phyloP scores from a whole-genome alignment of 371 early-diverging fungal species.

The Syncephalastrum racemosum region DNA sequence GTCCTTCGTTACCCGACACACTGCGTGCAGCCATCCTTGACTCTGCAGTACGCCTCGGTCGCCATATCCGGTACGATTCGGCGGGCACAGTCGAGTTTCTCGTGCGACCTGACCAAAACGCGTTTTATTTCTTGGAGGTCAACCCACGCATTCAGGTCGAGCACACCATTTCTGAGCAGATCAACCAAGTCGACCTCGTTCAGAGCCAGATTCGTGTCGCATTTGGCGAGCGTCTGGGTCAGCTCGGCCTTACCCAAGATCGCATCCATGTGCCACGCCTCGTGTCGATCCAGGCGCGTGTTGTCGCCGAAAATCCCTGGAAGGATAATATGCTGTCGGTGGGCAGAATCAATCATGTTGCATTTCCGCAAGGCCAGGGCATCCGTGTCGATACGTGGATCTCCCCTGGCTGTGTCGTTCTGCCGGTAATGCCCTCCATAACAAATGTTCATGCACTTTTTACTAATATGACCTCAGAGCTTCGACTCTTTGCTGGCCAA shows the following conservation, averaged over 20 bases:
- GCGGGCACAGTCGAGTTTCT: constrained; percentile 85
- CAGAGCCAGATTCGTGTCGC: constrained; percentile 39
- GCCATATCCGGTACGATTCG: constrained; percentile 33
- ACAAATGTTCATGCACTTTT: not conserved
- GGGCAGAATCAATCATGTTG: constrained; percentile 25
- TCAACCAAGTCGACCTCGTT: constrained; percentile 83
- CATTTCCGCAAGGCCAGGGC: constrained; percentile 35
- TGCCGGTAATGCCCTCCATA: constrained; percentile 25
- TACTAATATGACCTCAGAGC: constrained; percentile 12
- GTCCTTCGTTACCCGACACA: constrained; percentile 20
- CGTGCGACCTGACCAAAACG: constrained; percentile 50
- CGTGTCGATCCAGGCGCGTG: constrained; percentile 44
- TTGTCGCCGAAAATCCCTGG: constrained; percentile 42
- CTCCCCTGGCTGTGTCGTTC: constrained; percentile 26
- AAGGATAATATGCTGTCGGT: constrained; percentile 42
- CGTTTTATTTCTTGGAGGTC: constrained; percentile 92
- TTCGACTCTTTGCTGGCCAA: constrained; percentile 47
- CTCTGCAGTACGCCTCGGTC: constrained; percentile 29
- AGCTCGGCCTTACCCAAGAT: constrained; percentile 18
- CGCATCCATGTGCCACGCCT: constrained; percentile 12
- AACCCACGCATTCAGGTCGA: constrained; percentile 90
- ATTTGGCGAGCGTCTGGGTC: constrained; percentile 23
- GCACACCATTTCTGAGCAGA: constrained; percentile 94
- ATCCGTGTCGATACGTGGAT: constrained; percentile 49
- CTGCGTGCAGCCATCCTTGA: constrained; percentile 25